phyloP scores from a whole-genome alignment of 2,329 filamentous ascomycete species.

The Cladosporium colombiae region DNA sequence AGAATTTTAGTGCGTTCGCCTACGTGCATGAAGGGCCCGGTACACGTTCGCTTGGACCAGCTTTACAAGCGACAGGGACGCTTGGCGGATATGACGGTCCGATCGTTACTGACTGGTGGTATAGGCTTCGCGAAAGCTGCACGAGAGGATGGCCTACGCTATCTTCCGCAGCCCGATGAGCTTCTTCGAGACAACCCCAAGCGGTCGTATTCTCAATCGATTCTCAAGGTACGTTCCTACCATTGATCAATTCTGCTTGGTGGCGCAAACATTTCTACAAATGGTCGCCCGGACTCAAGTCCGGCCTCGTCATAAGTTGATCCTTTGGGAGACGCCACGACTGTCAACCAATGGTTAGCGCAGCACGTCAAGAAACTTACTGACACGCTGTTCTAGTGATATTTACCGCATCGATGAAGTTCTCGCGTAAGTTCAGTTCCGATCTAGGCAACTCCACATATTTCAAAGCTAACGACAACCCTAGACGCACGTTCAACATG shows the following conservation, averaged over 20 bases:
- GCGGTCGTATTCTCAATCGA: constrained; percentile 92
- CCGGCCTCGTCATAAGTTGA: not conserved
- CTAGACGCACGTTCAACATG: constrained; percentile 90
- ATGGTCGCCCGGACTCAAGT: not conserved
- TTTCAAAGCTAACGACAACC: not conserved
- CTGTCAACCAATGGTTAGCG: not conserved
- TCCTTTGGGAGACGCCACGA: not conserved
- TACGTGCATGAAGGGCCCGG: constrained; percentile 14
- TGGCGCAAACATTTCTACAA: not conserved
- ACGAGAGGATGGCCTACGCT: constrained; percentile 94
- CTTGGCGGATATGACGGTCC: constrained; percentile 7
- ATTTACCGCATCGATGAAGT: constrained; percentile 87
- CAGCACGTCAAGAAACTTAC: not conserved
- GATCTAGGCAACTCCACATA: not conserved
- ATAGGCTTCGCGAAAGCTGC: constrained; percentile 88
- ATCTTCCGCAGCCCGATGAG: constrained; percentile 98
- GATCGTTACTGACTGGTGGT: constrained; percentile 17
- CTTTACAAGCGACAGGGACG: not conserved
- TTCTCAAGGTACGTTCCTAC: constrained; percentile 73
- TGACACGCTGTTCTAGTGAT: constrained; percentile 53
- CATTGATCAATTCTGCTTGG: too few species aligned
- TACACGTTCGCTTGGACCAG: not conserved
- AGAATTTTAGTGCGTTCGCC: not conserved
- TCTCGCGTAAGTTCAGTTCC: constrained; percentile 60
- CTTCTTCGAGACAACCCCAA: constrained; percentile 96